Percentiles rank a stretch among this genome's conserved stretches.
phyloP scores from a whole-genome alignment of 1,284 basidiomycete genomes.

The Trichosporon asahii region DNA sequence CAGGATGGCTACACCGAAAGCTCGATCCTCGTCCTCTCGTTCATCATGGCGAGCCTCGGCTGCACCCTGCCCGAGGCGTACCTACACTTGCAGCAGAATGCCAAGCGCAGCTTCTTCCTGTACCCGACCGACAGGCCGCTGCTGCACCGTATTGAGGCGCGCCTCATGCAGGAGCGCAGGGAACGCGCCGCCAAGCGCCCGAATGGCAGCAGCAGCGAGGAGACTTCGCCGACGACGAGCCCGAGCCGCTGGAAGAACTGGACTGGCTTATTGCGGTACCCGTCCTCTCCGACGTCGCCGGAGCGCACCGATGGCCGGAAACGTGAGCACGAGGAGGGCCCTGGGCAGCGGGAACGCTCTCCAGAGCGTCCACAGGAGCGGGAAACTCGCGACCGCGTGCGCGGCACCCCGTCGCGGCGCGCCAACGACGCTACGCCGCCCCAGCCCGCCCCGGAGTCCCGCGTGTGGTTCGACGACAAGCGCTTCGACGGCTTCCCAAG shows the following conservation, averaged over 20 bases:
- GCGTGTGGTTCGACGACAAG: slow-evolving; percentile 86
- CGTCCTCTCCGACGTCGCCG: neutral
- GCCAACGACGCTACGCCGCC: slow-evolving; percentile 14
- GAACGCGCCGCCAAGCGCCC: slow-evolving; percentile 35
- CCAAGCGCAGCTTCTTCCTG: slow-evolving; percentile 75
- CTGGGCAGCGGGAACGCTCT: slow-evolving; percentile 4
- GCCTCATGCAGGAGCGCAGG: slow-evolving; percentile 51
- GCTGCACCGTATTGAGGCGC: slow-evolving; percentile 69
- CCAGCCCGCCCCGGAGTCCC: slow-evolving; percentile 41
- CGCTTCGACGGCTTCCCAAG: slow-evolving; percentile 96
- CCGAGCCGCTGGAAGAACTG: slow-evolving; percentile 37
- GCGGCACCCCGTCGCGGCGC: slow-evolving; percentile 6
- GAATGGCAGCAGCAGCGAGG: slow-evolving; percentile 7
- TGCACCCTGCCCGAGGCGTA: slow-evolving; percentile 77
- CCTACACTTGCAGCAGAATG: slow-evolving; percentile 63
- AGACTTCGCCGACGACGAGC: slow-evolving; percentile 15
- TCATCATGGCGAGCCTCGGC: slow-evolving; percentile 76
- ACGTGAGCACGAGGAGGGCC: slow-evolving; percentile 8
- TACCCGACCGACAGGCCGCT: slow-evolving; percentile 76
- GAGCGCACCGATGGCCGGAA: slow-evolving; percentile 1
- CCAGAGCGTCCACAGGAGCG: neutral
- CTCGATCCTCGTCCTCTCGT: slow-evolving; percentile 77
- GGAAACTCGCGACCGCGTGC: neutral
- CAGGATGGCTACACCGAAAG: slow-evolving; percentile 69
- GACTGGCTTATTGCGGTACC: slow-evolving; percentile 25